Percentiles rank a stretch among this genome's conserved stretches.
phyloP scores from a whole-genome alignment of 495 filamentous ascomycete species.

The Penicillium steckii region DNA sequence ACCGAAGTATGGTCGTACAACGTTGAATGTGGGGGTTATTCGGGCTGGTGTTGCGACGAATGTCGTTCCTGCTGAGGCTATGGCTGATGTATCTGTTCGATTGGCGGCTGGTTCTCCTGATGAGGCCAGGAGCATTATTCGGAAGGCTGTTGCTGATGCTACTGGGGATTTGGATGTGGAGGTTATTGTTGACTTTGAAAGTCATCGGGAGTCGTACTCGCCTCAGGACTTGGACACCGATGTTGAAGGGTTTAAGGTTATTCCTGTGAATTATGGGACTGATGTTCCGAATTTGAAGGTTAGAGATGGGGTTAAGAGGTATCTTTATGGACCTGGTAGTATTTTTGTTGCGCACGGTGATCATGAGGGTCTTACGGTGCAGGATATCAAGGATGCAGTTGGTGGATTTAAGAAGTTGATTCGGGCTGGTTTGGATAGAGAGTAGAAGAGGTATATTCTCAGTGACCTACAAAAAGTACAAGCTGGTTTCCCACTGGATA shows the following conservation, averaged over 20 bases:
- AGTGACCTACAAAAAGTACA: not conserved
- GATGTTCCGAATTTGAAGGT: constrained; percentile 76
- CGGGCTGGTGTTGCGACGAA: constrained; percentile 84
- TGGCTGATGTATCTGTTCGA: constrained; percentile 64
- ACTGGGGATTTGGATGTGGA: constrained; percentile 56
- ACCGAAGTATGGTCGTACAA: constrained; percentile 78
- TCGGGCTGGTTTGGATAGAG: constrained; percentile 53
- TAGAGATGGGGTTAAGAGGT: constrained; percentile 60
- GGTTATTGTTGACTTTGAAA: constrained; percentile 57
- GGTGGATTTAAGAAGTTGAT: constrained; percentile 71
- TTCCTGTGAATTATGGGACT: constrained; percentile 87
- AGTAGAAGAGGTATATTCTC: not conserved
- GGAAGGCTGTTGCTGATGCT: constrained; percentile 54
- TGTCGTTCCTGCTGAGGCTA: constrained; percentile 74
- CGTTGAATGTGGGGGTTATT: constrained; percentile 78
- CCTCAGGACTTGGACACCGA: constrained; percentile 78
- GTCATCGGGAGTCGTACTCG: constrained; percentile 56
- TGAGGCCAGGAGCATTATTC: constrained; percentile 51
- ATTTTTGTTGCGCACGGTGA: constrained; percentile 89
- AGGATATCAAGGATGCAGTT: constrained; percentile 67
- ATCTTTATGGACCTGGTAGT: constrained; percentile 84
- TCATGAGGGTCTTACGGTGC: constrained; percentile 72
- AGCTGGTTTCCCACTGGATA: not conserved
- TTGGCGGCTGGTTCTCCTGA: constrained; percentile 69
- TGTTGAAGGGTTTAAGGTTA: constrained; percentile 77